Evolutionary conservation across 139 green algal genomes (phyloP), one percentile per base, ranked within the genome.

Genomic region (Mesostigma viride): DNA sequence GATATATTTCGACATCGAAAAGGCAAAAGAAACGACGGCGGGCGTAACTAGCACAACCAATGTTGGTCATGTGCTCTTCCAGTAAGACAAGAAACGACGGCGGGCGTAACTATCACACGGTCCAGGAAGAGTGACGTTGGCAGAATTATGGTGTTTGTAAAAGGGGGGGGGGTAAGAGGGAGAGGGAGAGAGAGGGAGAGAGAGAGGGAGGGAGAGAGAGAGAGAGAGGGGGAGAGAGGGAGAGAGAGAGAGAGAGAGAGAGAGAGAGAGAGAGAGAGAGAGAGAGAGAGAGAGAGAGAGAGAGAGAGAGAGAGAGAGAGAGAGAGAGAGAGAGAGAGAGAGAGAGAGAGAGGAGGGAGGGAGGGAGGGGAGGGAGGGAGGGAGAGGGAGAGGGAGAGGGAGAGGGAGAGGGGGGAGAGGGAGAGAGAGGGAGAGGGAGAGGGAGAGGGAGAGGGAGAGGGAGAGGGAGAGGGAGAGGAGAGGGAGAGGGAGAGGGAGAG

Each of bases 301-400:
- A 24, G 17, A 24, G 44, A 53, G 14, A 24, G 14, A 24, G 17
- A 11, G 17, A 24, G 14, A 53, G 44, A 24, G 17, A 32, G 58
- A 27, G 24, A 4, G 58, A 65, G 58, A 22, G 3, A 24, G 58
- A 65, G n/a, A 4, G n/a, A 65, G 3, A 36, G 58, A 27, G 3
- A 27, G 27, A 27, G 58, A 14, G n/a, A 3, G 27, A 27, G 5
- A 26, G 3, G 58, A 14, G 58, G 5, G 58, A 47, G 14, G 58
- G 5, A 27, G 40, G 58, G n/a, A 47, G 17, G 3, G 3, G 58
- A 27, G 58, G 3, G 58, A 34, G 14, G 58, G 3, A 32, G 5
- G n/a, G 3, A 27, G 58, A 65, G 58, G 24, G 58, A 27, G n/a
- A 65, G 58, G 58, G n/a, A 36, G 58, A 65, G 58, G 58, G 24